Evolutionary conservation across 352 stramenopile genomes (phyloP).

Genomic region (Thalassiosira hispida): DNA sequence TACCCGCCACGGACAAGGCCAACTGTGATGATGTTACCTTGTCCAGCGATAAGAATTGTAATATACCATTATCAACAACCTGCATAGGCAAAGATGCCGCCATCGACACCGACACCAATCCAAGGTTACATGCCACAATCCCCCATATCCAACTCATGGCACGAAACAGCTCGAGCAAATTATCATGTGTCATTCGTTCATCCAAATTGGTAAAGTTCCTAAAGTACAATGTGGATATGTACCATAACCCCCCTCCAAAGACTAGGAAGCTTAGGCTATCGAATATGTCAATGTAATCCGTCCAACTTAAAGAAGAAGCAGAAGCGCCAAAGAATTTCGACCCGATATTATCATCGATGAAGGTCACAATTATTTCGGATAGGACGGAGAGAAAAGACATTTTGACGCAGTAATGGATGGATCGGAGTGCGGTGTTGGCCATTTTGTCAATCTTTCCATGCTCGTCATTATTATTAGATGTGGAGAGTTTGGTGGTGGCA

Average conservation of each 20-base stretch:
- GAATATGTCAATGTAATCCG: constrained; percentile 13
- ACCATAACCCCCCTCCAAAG: constrained; percentile 27
- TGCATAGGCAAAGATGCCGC: not conserved
- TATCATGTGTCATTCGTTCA: constrained; percentile 15
- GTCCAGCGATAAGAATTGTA: no score
- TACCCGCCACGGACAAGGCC: not conserved
- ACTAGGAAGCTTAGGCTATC: constrained; percentile 16
- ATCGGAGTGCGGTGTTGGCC: not conserved
- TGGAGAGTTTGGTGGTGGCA: no score
- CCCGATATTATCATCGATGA: constrained; percentile 11
- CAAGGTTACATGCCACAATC: constrained; percentile 7
- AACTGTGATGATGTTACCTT: not conserved
- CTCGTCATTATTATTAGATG: not conserved
- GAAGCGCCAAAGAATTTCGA: constrained; percentile 1
- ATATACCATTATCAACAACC: no score
- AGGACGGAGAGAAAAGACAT: constrained; percentile 22
- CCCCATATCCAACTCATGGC: constrained; percentile 27
- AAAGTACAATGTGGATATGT: constrained; percentile 14
- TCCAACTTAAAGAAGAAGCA: not conserved
- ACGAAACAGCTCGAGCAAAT: constrained; percentile 10
- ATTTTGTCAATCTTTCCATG: not conserved
- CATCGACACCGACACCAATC: not conserved
- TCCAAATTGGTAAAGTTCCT: not conserved
- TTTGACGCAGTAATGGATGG: constrained; percentile 21
- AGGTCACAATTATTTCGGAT: constrained; percentile 14